These are phyloP conservation scores for Saksenaea vasiformis DNA, from an alignment of 371 early-diverging fungal genomes.

Conservation along the genomic window DNA sequence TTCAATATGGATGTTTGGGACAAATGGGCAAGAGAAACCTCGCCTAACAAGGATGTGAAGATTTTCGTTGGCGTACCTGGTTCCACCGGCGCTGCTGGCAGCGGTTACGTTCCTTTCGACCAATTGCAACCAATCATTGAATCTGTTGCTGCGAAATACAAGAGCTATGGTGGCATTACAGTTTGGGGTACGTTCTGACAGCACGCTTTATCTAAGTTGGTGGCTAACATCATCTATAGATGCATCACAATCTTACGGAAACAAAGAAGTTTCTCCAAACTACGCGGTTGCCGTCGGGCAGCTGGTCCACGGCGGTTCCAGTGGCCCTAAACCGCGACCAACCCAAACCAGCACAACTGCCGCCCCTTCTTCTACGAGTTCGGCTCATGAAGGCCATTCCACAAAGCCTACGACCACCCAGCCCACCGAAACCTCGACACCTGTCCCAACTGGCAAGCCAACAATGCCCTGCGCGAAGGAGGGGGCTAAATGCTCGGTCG, in stretches of 20 bases:
- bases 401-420: background rate
- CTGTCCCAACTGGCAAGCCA: constrained; percentile 14
- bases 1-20: constrained; percentile 71
- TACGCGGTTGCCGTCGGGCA: constrained; percentile 32
- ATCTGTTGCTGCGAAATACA: constrained; percentile 36
- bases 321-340: background rate
- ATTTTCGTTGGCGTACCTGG: constrained; percentile 66
- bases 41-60: constrained; percentile 62
- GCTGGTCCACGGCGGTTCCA: constrained; percentile 20
- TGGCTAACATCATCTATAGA: constrained; percentile 8
- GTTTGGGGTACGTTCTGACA: constrained; percentile 52
- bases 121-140: constrained; percentile 38
- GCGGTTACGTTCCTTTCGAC: constrained; percentile 55
- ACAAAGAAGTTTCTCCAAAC: constrained; percentile 25
- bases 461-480: background rate
- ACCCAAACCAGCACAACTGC: constrained; percentile 9
- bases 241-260: constrained; percentile 47
- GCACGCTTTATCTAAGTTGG: background rate
- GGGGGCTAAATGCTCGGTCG: constrained; percentile 9
- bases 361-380: constrained; percentile 1
- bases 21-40: constrained; percentile 54
- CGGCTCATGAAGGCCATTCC: background rate
- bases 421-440: constrained; percentile 8
- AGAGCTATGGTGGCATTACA: constrained; percentile 69
- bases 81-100: constrained; percentile 60